A percentile compares a stretch with the other conserved stretches of the same genome.
Evolutionary conservation across 2,329 filamentous ascomycete genomes (phyloP).

Genomic region (Epicoccum nigrum): DNA sequence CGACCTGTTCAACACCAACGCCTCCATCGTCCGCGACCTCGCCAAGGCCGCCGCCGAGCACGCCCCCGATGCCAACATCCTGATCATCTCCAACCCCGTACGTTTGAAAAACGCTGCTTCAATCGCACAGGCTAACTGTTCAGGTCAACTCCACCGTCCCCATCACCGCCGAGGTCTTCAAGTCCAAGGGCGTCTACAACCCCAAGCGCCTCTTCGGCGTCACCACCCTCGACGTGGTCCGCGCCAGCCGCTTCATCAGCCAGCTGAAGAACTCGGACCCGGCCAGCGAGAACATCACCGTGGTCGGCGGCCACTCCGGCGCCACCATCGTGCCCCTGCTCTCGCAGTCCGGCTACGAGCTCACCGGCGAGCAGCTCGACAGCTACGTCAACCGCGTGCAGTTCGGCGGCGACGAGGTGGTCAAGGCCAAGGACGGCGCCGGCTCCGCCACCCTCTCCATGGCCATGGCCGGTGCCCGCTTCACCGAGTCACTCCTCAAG

Average conservation of each 20-base stretch:
- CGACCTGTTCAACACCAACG: constrained; percentile 99
- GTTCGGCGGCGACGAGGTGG: constrained; percentile 98
- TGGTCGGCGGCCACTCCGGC: constrained; percentile 95
- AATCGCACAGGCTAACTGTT: no score
- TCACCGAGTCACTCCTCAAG: constrained; percentile 91
- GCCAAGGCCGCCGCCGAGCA: constrained; percentile 92
- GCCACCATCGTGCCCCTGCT: constrained; percentile 98
- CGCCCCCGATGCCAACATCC: constrained; percentile 89
- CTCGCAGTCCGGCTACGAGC: constrained; percentile 89
- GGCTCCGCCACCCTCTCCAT: constrained; percentile 98
- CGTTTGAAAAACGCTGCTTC: constrained; percentile 31
- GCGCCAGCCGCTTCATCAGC: constrained; percentile 95
- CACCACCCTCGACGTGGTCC: constrained; percentile 98
- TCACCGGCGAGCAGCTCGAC: constrained; percentile 75
- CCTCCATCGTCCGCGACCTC: constrained; percentile 97
- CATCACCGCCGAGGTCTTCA: constrained; percentile 97
- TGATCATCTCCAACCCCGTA: constrained; percentile 97
- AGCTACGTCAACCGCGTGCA: constrained; percentile 92
- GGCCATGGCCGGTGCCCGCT: constrained; percentile 89
- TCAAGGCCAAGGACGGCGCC: constrained; percentile 98
- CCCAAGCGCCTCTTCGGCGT: constrained; percentile 99
- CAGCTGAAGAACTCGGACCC: constrained; percentile 92
- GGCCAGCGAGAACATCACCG: constrained; percentile 89
- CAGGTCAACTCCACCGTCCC: constrained; percentile 98
- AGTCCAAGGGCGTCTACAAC: constrained; percentile 95